Conservation (phyloP, 495 filamentous ascomycete genomes). For the Cairneyella variabilis region DNA sequence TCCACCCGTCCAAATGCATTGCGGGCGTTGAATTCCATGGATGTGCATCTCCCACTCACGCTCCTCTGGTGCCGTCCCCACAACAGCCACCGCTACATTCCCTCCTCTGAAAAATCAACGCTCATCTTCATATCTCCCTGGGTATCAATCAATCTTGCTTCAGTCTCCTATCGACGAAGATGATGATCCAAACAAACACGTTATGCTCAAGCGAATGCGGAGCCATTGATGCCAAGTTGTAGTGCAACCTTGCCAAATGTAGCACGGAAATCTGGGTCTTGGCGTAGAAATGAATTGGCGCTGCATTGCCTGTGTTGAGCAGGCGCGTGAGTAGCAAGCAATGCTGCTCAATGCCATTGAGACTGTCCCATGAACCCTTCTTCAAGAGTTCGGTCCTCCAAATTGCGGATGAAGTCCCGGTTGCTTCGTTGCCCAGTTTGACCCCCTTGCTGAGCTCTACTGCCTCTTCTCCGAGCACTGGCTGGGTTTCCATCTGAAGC, state of each 20-base stretch:
- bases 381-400: conserved; percentile 91
- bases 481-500: conserved; percentile 52
- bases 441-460: conserved; percentile 60
- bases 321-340: conserved; percentile 8
- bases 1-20: no score
- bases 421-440: conserved; percentile 53
- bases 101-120: not conserved
- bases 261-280: not conserved
- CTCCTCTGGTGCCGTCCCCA: not conserved
- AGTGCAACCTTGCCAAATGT: no score
- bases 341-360: conserved; percentile 46
- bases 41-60: not conserved
- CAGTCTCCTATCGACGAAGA: not conserved
- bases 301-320: conserved; percentile 5
- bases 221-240: no score
- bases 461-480: conserved; percentile 73
- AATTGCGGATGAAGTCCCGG: conserved; percentile 85
- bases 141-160: not conserved
- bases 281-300: conserved; percentile 6
- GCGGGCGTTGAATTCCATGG: no score
- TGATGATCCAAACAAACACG: no score
- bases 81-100: not conserved
- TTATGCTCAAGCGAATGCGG: no score
- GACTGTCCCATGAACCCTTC: conserved; percentile 65
- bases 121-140: no score